A percentile compares a stretch with the other conserved stretches of the same genome.
Evolutionary conservation across 2,329 filamentous ascomycete genomes (phyloP).

Genomic region (Curvularia sp.): DNA sequence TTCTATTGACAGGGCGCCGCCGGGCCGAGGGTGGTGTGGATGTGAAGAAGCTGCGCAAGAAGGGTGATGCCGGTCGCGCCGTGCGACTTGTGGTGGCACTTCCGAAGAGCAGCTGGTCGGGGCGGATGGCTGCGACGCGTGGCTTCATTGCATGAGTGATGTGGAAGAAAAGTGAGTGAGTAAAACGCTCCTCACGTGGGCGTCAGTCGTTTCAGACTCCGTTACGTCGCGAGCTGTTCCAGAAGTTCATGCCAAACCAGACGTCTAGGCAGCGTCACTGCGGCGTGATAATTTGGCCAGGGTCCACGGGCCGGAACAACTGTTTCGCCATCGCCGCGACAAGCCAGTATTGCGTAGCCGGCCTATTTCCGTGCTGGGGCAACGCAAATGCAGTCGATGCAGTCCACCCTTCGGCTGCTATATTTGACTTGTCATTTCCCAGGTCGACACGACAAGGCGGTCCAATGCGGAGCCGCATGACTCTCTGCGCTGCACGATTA

Average conservation of each 20-base stretch:
- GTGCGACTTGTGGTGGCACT: slow-evolving; percentile 21
- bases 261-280: slow-evolving; percentile 16
- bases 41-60: slow-evolving; percentile 41
- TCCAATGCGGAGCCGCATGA: slow-evolving; percentile 2
- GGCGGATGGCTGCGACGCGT: slow-evolving; percentile 32
- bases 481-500: neutral
- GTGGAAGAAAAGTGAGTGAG: slow-evolving; percentile 11
- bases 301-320: slow-evolving; percentile 14
- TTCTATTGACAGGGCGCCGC: slow-evolving; percentile 11
- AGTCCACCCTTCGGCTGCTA: neutral
- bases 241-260: slow-evolving; percentile 14
- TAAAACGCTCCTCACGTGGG: slow-evolving; percentile 22
- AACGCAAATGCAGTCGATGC: neutral
- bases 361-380: neutral
- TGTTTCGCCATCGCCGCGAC: slow-evolving; percentile 1
- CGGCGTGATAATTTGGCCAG: slow-evolving; percentile 7
- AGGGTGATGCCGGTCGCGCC: slow-evolving; percentile 21
- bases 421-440: neutral
- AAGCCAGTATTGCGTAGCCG: no score
- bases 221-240: slow-evolving; percentile 20
- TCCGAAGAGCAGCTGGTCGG: slow-evolving; percentile 34
- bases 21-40: slow-evolving; percentile 25
- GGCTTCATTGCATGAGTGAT: slow-evolving; percentile 35
- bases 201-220: slow-evolving; percentile 14
- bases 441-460: neutral